These are phyloP conservation scores for Plasmodium reichenowi DNA, from an alignment of 169 alveolate species.

Conservation along the genomic window DNA sequence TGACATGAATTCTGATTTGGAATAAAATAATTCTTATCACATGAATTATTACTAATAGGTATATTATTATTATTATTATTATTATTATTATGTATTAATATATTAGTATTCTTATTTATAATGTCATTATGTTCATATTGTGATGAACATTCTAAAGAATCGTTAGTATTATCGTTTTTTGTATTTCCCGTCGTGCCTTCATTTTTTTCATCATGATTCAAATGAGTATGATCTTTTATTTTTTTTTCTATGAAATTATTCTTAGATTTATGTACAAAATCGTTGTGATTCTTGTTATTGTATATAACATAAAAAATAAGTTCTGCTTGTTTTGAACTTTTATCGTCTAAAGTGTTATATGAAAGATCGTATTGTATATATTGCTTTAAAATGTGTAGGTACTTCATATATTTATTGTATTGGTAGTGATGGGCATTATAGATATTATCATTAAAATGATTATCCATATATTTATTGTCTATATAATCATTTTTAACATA, in stretches of 20 bases:
- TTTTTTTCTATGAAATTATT: not conserved
- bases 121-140: too few species aligned
- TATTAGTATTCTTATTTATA: not conserved
- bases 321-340: not conserved
- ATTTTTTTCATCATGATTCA: not conserved
- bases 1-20: not conserved
- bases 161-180: too few species aligned
- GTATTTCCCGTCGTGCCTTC: too few species aligned
- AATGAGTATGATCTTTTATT: not conserved
- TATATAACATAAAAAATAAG: slow-evolving; percentile 25
- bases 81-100: too few species aligned
- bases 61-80: too few species aligned
- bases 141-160: too few species aligned
- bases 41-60: not conserved
- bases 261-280: not conserved
- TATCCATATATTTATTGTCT: too few species aligned
- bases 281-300: not conserved
- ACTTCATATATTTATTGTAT: too few species aligned
- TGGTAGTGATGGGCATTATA: too few species aligned
- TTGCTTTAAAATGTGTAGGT: slow-evolving; percentile 17
- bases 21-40: not conserved
- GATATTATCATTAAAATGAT: too few species aligned
- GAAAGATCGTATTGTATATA: not conserved
- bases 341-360: not conserved
- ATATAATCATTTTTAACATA: too few species aligned